These are phyloP conservation scores for Acanthamoeba quina DNA, from an alignment of 208 protist species.

Conservation along the genomic window DNA sequence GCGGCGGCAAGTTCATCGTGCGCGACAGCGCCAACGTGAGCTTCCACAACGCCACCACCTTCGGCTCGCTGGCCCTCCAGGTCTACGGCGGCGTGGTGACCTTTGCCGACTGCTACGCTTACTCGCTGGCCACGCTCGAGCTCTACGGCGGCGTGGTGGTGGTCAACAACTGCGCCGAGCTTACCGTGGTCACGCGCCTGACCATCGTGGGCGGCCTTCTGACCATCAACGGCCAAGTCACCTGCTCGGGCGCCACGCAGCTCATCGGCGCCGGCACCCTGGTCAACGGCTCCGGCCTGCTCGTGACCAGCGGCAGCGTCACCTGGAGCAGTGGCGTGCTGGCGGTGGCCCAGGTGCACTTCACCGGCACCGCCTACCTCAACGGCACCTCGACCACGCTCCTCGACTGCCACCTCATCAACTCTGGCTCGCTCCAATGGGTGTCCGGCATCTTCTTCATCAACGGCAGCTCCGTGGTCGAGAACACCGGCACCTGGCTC, in stretches of 20 bases:
- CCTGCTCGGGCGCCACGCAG: not conserved
- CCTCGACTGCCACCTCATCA: constrained; percentile 45
- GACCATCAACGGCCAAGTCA: not conserved
- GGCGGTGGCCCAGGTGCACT: not conserved
- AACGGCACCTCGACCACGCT: constrained; percentile 24
- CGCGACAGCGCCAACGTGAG: constrained; percentile 7
- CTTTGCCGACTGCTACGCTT: constrained; percentile 42
- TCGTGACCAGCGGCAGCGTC: constrained; percentile 33
- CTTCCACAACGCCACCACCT: not conserved
- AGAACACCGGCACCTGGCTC: constrained; percentile 17
- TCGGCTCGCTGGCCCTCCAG: not conserved
- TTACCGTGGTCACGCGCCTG: not conserved
- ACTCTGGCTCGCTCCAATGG: constrained; percentile 40
- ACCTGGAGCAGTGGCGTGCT: constrained; percentile 10
- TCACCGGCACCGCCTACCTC: not conserved
- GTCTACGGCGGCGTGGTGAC: constrained; percentile 28
- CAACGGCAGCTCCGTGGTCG: constrained; percentile 43
- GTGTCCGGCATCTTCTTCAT: not conserved
- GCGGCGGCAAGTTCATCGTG: not conserved
- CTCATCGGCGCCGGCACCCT: not conserved
- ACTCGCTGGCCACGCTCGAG: not conserved
- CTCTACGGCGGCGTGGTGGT: constrained; percentile 12
- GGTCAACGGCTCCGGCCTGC: constrained; percentile 31
- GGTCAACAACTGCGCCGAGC: constrained; percentile 10
- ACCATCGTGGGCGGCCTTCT: constrained; percentile 31